Conservation (phyloP, 2,329 filamentous ascomycete genomes). For the Pseudopithomyces chartarum region DNA sequence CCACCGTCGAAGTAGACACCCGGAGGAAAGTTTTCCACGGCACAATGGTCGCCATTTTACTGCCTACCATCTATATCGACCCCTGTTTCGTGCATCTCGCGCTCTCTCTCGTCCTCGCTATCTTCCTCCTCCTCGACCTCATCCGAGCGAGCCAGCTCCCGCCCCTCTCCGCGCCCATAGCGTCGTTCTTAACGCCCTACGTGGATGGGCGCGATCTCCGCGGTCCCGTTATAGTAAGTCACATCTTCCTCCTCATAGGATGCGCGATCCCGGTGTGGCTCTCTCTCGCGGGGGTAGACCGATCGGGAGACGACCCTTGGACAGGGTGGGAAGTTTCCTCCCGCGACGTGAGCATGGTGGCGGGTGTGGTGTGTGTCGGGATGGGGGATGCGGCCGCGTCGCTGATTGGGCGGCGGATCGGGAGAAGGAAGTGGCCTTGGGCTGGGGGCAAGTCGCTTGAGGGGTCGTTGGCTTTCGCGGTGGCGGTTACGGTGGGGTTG, state of each 20-base stretch:
- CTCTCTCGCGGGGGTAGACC: conserved; percentile 71
- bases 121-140: conserved; percentile 88
- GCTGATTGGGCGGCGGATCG: conserved; percentile 84
- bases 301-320: conserved; percentile 61
- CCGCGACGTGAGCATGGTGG: conserved; percentile 85
- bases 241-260: conserved; percentile 93
- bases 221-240: conserved; percentile 91
- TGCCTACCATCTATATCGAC: conserved; percentile 85
- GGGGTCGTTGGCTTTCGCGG: conserved; percentile 79
- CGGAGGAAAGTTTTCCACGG: conserved; percentile 97
- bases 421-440: conserved; percentile 92
- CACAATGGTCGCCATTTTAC: conserved; percentile 95
- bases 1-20: conserved; percentile 89
- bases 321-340: conserved; percentile 73
- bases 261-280: conserved; percentile 96
- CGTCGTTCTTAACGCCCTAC: conserved; percentile 86
- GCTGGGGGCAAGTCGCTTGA: conserved; percentile 95
- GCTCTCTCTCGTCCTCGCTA: conserved; percentile 75
- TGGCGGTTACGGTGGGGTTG: conserved; percentile 78
- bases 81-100: conserved; percentile 82
- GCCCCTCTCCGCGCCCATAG: conserved; percentile 83
- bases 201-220: conserved; percentile 92
- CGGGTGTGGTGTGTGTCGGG: conserved; percentile 91
- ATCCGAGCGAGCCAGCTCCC: conserved; percentile 90
- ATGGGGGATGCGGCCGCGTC: conserved; percentile 94